These are phyloP conservation scores for Elsinoe ampelina DNA, from an alignment of 2,329 filamentous ascomycete genomes.

Conservation along the genomic window DNA sequence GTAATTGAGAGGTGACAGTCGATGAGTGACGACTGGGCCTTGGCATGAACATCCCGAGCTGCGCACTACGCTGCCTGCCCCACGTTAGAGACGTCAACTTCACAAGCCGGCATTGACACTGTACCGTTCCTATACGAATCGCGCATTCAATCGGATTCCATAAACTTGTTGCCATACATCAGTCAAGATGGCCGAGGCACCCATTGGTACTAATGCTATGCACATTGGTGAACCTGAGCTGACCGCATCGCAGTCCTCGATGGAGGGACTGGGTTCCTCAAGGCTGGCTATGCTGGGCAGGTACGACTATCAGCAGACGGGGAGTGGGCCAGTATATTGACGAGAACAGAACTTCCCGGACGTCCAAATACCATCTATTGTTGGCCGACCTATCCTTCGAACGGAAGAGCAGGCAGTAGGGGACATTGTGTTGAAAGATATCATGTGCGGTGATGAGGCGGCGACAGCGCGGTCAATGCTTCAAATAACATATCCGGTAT, in stretches of 20 bases:
- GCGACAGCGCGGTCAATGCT: conserved; percentile 93
- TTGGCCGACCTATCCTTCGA: conserved; percentile 92
- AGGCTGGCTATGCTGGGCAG: conserved; percentile 95
- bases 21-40: conserved; percentile 5
- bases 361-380: conserved; percentile 96
- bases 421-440: conserved; percentile 78
- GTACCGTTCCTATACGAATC: neutral
- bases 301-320: conserved; percentile 34
- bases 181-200: conserved; percentile 38
- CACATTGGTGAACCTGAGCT: conserved; percentile 10
- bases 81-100: neutral
- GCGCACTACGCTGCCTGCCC: conserved; percentile 8
- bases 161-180: neutral
- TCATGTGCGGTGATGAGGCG: conserved; percentile 99
- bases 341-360: conserved; percentile 81
- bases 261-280: conserved; percentile 98
- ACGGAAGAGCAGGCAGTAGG: conserved; percentile 73
- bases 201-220: conserved; percentile 34
- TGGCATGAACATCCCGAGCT: neutral
- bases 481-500: conserved; percentile 89
- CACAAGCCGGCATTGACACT: neutral
- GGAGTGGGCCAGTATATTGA: neutral
- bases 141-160: neutral
- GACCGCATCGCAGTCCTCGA: conserved; percentile 66
- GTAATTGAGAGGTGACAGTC: no score